phyloP scores from a whole-genome alignment of 352 stramenopile genomes.

The Chloridella minuta region DNA sequence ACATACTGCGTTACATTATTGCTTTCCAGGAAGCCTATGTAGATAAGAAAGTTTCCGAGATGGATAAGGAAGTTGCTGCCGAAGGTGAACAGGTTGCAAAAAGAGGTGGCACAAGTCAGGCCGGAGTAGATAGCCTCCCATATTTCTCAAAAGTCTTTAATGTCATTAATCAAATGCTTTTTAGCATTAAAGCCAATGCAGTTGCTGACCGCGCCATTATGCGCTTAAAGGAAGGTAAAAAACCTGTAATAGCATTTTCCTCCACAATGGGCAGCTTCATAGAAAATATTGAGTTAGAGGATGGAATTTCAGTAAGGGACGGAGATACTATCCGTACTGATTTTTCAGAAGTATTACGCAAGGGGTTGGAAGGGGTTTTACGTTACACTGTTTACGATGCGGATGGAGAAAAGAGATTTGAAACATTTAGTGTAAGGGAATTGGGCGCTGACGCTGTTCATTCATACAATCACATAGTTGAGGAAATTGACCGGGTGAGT shows the following conservation, averaged over 20 bases:
- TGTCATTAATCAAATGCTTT: not conserved
- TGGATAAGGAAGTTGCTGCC: not conserved
- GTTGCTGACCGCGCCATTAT: not conserved
- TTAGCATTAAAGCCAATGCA: not conserved
- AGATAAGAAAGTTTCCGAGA: not conserved
- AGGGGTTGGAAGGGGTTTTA: not conserved
- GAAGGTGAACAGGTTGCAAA: not conserved
- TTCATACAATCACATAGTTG: not conserved
- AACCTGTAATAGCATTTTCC: not conserved
- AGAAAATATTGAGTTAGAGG: not conserved
- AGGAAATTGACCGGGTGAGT: not conserved
- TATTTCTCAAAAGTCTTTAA: not conserved
- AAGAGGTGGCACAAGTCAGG: not conserved
- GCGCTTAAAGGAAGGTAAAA: not conserved
- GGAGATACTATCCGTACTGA: not conserved
- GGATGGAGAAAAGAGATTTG: not conserved
- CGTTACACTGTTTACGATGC: not conserved
- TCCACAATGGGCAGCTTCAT: not conserved
- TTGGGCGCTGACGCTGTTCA: not conserved
- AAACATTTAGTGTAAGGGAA: not conserved
- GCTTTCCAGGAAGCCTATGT: not conserved
- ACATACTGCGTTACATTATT: not conserved
- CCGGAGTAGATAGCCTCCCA: not conserved
- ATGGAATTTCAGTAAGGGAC: not conserved
- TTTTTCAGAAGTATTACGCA: not conserved